Evolutionary conservation across 176 grass and related monocot species (phyloP), one percentile per base, ranked within the genome.

Genomic region (Bonia amplexicaulis): DNA sequence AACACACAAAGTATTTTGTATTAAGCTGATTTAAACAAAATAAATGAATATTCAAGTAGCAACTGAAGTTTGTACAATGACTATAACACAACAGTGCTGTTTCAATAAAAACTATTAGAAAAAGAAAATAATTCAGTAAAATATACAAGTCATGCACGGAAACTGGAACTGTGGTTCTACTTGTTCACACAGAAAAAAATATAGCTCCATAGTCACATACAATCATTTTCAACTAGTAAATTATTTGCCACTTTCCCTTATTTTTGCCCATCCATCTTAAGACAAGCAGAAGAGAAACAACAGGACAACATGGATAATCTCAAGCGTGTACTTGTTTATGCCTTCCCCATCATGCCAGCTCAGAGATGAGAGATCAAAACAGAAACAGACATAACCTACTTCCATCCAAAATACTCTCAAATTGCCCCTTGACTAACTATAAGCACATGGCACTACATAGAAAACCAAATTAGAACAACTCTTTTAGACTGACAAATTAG

Each of bases 101-200:
- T 73, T 67, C 49, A 11, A 6, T 42, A 73, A 74, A 22, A 49
- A 80, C 11, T n/a, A 49, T 33, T 80, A 66, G 10, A 27, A 22
- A 22, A 80, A 57, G n/a, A n/a, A 53, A 73, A 80, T 44, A 60
- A 27, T 59, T 57, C 16, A 62, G 52, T 37, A 73, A 86, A 62
- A 46, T n/a, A 69, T 26, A 63, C 27, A 80, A 58, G 25, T 57
- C 82, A 19, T 64, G 17, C 69, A 67, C 10, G 37, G 33, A 57
- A 85, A 77, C 16, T 68, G n/a, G 4, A 85, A 69, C 5, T 58
- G 16, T 17, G 45, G 51, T 85, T 82, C 61, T 53, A 84, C 29
- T 31, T 66, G 47, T 74, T 66, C 47, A 76, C 6, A 84, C 9
- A 76, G 16, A 47, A 84, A 74, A 40, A 35, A 15, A 9, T 68